Evolutionary conservation across 1,139 yeast species (phyloP).

Genomic region (Debaryomyces robertsiae): DNA sequence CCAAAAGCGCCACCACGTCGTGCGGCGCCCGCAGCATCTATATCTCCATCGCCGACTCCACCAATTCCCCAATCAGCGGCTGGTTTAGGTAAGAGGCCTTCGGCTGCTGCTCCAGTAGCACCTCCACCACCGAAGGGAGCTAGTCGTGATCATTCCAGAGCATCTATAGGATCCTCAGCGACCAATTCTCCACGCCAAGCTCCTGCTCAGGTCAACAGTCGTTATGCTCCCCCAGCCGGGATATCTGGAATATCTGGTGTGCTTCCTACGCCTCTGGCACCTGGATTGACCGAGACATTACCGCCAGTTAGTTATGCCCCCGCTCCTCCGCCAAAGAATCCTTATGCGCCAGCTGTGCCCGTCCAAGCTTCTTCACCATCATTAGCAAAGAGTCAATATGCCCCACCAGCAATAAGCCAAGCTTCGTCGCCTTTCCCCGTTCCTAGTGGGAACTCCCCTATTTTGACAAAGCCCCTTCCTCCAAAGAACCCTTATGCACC

Average conservation of each 20-base stretch:
- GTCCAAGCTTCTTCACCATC: constrained; percentile 21
- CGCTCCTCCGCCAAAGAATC: constrained; percentile 16
- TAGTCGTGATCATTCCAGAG: constrained; percentile 32
- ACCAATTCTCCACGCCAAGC: constrained; percentile 26
- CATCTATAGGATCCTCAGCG: constrained; percentile 20
- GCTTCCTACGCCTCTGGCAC: constrained; percentile 13
- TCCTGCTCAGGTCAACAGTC: constrained; percentile 26
- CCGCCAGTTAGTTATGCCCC: constrained; percentile 14
- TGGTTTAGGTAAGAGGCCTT: constrained; percentile 13
- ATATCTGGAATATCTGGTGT: constrained; percentile 11
- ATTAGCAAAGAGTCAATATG: constrained; percentile 45
- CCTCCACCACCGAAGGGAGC: constrained; percentile 44
- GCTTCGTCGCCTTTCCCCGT: constrained; percentile 18
- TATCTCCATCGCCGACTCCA: constrained; percentile 26
- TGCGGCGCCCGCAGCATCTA: constrained; percentile 51
- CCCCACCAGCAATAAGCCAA: constrained; percentile 32
- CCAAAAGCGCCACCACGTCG: constrained; percentile 51
- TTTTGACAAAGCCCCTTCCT: not conserved
- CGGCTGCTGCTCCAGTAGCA: constrained; percentile 16
- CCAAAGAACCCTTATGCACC: constrained; percentile 21
- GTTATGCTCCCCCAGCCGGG: constrained; percentile 45
- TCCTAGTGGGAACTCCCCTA: not conserved
- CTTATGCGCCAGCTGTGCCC: constrained; percentile 13
- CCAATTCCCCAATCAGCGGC: constrained; percentile 31
- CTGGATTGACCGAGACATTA: constrained; percentile 15